These are phyloP conservation scores for Cryptococcus sp. DNA, from an alignment of 1,284 basidiomycete genomes.

Conservation along the genomic window DNA sequence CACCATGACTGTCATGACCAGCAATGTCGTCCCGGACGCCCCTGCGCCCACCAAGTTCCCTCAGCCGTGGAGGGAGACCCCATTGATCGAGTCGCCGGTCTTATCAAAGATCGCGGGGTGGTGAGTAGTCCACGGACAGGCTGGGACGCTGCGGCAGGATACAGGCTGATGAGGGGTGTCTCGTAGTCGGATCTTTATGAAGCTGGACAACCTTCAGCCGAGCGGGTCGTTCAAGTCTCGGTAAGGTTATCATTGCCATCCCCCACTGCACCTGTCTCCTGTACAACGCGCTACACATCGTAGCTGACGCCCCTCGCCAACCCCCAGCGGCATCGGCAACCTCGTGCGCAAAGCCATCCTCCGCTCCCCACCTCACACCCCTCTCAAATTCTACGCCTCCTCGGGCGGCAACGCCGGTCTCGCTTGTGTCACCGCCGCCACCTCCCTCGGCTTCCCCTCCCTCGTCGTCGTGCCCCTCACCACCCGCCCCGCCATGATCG, in stretches of 20 bases:
- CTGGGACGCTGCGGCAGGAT: too few relatives aligned
- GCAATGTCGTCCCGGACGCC: too few relatives aligned
- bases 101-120: conserved; percentile 33
- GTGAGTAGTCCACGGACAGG: conserved; percentile 17
- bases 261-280: background rate
- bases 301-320: background rate
- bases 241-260: conserved; percentile 13
- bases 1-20: too few relatives aligned
- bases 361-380: conserved; percentile 5
- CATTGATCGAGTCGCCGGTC: conserved; percentile 21
- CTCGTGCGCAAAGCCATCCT: conserved; percentile 18
- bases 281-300: too few relatives aligned
- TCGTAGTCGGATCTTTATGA: conserved; percentile 27
- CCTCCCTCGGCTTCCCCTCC: conserved; percentile 19
- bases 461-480: conserved; percentile 27
- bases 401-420: conserved; percentile 36
- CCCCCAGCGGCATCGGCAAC: conserved; percentile 30
- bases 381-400: conserved; percentile 27
- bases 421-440: conserved; percentile 26
- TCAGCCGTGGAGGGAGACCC: conserved; percentile 32
- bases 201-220: conserved; percentile 34
- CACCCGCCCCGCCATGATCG: conserved; percentile 26
- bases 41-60: background rate
- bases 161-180: background rate
- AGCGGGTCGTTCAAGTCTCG: conserved; percentile 36